These are phyloP conservation scores for Entomortierella beljakovae DNA, from an alignment of 192 early-diverging fungal species.

Conservation along the genomic window DNA sequence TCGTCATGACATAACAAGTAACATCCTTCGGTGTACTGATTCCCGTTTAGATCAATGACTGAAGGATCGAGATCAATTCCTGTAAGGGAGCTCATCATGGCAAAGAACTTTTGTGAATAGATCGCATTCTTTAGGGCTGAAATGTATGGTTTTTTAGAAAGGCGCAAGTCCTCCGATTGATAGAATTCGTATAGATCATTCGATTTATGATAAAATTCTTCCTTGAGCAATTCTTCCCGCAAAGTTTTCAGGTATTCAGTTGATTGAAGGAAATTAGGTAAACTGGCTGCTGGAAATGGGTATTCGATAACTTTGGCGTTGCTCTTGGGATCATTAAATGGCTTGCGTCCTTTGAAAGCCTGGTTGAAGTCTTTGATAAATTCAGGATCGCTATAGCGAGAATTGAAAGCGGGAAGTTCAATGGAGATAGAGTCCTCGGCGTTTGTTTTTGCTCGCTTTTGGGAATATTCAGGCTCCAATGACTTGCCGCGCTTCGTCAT, in stretches of 20 bases:
- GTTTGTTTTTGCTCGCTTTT: conserved; percentile 31
- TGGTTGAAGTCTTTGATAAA: conserved; percentile 41
- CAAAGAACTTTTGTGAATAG: conserved; percentile 70
- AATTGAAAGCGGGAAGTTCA: conserved; percentile 47
- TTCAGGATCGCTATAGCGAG: conserved; percentile 42
- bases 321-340: conserved; percentile 38
- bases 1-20: conserved; percentile 82
- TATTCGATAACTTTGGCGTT: conserved; percentile 19
- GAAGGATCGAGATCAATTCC: conserved; percentile 70
- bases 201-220: conserved; percentile 62
- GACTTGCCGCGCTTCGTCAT: conserved; percentile 41
- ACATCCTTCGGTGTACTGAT: conserved; percentile 70
- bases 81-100: conserved; percentile 69
- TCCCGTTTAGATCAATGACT: conserved; percentile 73
- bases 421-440: conserved; percentile 3
- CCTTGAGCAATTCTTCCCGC: conserved; percentile 49
- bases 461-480: background rate
- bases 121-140: conserved; percentile 65
- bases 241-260: conserved; percentile 41
- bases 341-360: conserved; percentile 44
- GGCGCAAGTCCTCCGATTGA: conserved; percentile 72
- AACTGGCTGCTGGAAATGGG: conserved; percentile 50
- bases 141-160: conserved; percentile 54
- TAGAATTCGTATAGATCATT: conserved; percentile 81
- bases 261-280: conserved; percentile 55